Evolutionary conservation across 192 early-diverging fungal species (phyloP), one percentile per base, ranked within the genome.

Genomic region (Jimgerdemannia flammicorona): DNA sequence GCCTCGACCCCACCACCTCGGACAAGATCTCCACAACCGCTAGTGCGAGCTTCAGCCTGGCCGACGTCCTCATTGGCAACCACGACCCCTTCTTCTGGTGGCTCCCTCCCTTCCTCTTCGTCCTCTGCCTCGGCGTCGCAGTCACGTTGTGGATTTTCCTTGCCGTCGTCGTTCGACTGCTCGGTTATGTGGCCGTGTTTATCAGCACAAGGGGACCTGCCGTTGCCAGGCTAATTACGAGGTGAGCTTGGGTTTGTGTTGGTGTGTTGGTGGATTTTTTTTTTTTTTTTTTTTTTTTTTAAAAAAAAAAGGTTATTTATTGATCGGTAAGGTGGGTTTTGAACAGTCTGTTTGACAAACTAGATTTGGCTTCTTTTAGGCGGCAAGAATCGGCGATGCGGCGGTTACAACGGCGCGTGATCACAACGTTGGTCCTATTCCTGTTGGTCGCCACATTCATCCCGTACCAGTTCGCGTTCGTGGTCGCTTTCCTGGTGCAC

Each of bases 391-490:
- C 79, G 2, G 74, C 77, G 20, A 70, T 72, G 6, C 75, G 73
- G 40, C 78, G 79, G 41, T 69, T 86, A 8, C 73, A 82, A 39
- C 82, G 89, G 10, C 66, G 86, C 19, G 72, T 83, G 19, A 84
- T 91, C 20, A 84, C 79, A 3, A 78, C 79, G 3, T 10, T 78
- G 2, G 49, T 83, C 3, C 80, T 90, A 20, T 85, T 91, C 44
- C 71, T 85, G 6, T 67, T 92, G 66, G 90, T 93, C 2, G 85
- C 86, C 19, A 84, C 85, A 0, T 81, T 85, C 71, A 84, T 93
- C 14, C 92, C 93, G 0, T 93, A 95, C 75, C 93, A 93, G 78
- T 92, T 95, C 83, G 89, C 88, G 4, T 95, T 92, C 77, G 79
- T 91, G 7, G 85, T 89, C 10, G 87, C 88, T 3, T 86, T 90